These are phyloP conservation scores for Oryza brachyantha DNA, from an alignment of 176 grass and related monocot species.

Conservation along the genomic window DNA sequence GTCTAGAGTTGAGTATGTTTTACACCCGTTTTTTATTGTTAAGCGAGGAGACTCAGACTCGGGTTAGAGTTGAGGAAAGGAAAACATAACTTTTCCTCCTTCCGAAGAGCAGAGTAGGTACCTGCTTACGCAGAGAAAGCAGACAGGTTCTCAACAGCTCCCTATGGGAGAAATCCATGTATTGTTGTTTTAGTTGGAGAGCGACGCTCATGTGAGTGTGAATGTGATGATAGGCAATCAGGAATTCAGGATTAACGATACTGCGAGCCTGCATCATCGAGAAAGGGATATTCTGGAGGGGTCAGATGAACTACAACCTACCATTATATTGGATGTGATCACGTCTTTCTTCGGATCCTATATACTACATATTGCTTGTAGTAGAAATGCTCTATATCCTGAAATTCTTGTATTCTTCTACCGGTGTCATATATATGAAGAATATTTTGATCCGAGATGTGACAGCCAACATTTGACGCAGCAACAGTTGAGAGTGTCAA, in stretches of 20 bases:
- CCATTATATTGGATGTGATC: neutral
- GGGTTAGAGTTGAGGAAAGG: too few species aligned
- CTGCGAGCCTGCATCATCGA: neutral
- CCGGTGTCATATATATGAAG: neutral
- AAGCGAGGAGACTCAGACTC: too few species aligned
- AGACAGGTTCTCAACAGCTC: neutral
- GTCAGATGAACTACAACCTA: neutral
- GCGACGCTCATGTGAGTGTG: constrained; percentile 20
- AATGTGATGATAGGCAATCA: too few species aligned
- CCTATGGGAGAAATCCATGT: too few species aligned
- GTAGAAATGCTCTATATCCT: neutral
- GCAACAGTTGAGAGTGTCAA: constrained; percentile 17
- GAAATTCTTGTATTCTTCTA: neutral
- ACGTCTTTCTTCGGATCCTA: neutral
- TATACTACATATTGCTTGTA: too few species aligned
- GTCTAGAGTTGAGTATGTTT: too few species aligned
- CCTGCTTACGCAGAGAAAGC: too few species aligned
- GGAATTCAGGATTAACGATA: neutral
- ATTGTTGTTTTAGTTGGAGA: neutral
- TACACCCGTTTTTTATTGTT: too few species aligned
- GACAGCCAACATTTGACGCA: constrained; percentile 11
- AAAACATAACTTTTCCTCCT: too few species aligned
- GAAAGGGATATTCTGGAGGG: neutral
- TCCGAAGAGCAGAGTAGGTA: too few species aligned
- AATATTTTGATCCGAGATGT: neutral